phyloP scores from a whole-genome alignment of 805 yeast species.

The Groenewaldozyma tartarivorans region DNA sequence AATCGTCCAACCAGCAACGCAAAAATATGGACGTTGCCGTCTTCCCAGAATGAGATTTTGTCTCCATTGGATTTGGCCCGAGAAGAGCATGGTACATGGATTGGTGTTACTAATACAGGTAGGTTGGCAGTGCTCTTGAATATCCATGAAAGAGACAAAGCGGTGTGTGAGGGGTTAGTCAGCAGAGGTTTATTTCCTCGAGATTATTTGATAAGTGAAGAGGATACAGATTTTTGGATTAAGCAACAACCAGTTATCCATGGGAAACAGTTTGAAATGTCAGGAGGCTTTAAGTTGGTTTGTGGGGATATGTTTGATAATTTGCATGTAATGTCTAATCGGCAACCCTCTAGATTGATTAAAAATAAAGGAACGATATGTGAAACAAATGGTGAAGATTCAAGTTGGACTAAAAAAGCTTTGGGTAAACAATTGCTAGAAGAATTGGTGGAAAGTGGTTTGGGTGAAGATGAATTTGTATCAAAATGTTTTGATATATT shows the following conservation, averaged over 20 bases:
- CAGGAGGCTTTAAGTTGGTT: slow-evolving; percentile 58
- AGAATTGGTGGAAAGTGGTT: slow-evolving; percentile 14
- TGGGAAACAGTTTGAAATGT: slow-evolving; percentile 25
- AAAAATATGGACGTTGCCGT: slow-evolving; percentile 26
- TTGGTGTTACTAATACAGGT: slow-evolving; percentile 55
- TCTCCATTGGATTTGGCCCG: slow-evolving; percentile 71
- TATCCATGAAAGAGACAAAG: slow-evolving; percentile 45
- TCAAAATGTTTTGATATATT: slow-evolving; percentile 47
- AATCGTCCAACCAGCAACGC: slow-evolving; percentile 63
- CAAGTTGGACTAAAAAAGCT: slow-evolving; percentile 58
- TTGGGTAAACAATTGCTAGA: slow-evolving; percentile 41
- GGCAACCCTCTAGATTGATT: background rate
- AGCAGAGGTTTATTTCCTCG: slow-evolving; percentile 48
- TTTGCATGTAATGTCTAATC: slow-evolving; percentile 1
- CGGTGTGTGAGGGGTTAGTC: slow-evolving; percentile 25
- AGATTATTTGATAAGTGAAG: slow-evolving; percentile 32
- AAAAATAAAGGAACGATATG: slow-evolving; percentile 15
- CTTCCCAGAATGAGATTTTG: slow-evolving; percentile 31
- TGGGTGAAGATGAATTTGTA: slow-evolving; percentile 30
- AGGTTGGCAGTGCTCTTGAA: slow-evolving; percentile 69
- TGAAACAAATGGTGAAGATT: slow-evolving; percentile 26
- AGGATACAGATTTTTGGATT: slow-evolving; percentile 39
- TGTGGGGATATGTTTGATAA: slow-evolving; percentile 37
- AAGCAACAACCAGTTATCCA: slow-evolving; percentile 19
- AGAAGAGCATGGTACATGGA: slow-evolving; percentile 83